These are phyloP conservation scores for Rhynchospora breviuscula DNA, from an alignment of 176 grass and related monocot species.

Conservation along the genomic window DNA sequence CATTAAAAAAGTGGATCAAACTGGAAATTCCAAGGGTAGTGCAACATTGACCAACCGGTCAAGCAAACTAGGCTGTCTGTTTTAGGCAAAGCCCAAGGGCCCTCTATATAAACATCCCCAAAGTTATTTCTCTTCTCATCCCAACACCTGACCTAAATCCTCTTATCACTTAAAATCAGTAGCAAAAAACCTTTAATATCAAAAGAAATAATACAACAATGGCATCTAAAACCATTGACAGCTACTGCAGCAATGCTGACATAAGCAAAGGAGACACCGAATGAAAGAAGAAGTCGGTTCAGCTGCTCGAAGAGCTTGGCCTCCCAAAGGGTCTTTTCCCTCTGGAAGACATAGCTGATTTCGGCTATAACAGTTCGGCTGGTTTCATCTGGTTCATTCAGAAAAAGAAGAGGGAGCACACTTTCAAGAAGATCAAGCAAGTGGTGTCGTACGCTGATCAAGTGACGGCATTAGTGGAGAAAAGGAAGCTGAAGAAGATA, in stretches of 20 bases:
- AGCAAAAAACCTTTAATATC: neutral
- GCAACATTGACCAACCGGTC: no score
- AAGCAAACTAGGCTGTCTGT: neutral
- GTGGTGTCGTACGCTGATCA: neutral
- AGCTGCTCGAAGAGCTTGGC: constrained; percentile 1
- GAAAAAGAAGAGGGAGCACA: constrained; percentile 17
- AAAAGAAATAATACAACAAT: neutral
- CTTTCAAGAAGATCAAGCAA: constrained; percentile 22
- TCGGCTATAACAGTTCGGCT: neutral
- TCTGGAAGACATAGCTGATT: neutral
- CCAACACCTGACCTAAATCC: neutral
- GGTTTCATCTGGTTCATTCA: constrained; percentile 20
- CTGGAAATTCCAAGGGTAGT: neutral
- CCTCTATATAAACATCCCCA: neutral
- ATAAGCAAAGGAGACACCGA: neutral
- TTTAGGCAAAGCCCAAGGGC: neutral
- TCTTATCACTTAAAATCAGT: neutral
- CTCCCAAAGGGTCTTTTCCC: constrained; percentile 13
- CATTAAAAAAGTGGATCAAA: neutral
- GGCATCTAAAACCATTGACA: constrained; percentile 14
- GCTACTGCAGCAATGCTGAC: neutral
- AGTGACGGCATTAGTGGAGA: constrained; percentile 19
- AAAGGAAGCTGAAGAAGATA: constrained; percentile 16
- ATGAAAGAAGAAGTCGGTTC: neutral
- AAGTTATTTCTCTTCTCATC: neutral